phyloP scores from a whole-genome alignment of 768 basidiomycete species.

The Leucocoprinus birnbaumii region DNA sequence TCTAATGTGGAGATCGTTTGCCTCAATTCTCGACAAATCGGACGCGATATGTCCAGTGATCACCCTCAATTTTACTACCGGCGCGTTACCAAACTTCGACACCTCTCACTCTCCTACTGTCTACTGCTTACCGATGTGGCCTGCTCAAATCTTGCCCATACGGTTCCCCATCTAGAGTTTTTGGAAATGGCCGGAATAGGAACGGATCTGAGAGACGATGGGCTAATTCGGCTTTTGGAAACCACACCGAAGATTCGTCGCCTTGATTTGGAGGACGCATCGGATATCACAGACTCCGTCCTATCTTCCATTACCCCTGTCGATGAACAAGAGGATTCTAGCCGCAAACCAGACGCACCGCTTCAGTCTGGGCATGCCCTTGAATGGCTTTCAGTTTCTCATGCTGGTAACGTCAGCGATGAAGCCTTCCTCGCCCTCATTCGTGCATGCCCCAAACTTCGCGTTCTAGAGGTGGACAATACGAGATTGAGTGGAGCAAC shows the following conservation, averaged over 20 bases:
- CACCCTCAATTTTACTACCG: conserved; percentile 42
- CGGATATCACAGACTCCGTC: conserved; percentile 70
- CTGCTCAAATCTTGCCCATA: conserved; percentile 67
- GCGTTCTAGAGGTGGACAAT: conserved; percentile 74
- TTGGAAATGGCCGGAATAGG: conserved; percentile 82
- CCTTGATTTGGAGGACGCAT: conserved; percentile 85
- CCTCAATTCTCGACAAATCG: conserved; percentile 61
- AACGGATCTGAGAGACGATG: conserved; percentile 62
- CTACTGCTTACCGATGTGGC: conserved; percentile 69
- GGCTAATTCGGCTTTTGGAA: conserved; percentile 66
- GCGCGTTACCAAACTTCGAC: conserved; percentile 66
- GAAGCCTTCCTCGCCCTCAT: conserved; percentile 64
- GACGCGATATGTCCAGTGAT: conserved; percentile 51
- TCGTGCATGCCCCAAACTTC: conserved; percentile 56
- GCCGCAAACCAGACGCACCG: conserved; percentile 4
- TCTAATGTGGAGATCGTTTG: conserved; percentile 40
- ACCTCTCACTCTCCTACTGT: conserved; percentile 73
- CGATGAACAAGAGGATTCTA: conserved; percentile 3
- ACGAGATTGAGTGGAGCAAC: conserved; percentile 65
- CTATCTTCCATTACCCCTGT: conserved; percentile 60
- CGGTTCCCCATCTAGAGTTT: conserved; percentile 69
- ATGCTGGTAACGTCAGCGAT: conserved; percentile 61
- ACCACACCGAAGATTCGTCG: conserved; percentile 70
- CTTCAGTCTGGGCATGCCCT: conserved; percentile 62
- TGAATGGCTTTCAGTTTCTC: conserved; percentile 71